Base-by-base conservation (phyloP, 1,284 basidiomycete species). In the Chiua sp. region DNA sequence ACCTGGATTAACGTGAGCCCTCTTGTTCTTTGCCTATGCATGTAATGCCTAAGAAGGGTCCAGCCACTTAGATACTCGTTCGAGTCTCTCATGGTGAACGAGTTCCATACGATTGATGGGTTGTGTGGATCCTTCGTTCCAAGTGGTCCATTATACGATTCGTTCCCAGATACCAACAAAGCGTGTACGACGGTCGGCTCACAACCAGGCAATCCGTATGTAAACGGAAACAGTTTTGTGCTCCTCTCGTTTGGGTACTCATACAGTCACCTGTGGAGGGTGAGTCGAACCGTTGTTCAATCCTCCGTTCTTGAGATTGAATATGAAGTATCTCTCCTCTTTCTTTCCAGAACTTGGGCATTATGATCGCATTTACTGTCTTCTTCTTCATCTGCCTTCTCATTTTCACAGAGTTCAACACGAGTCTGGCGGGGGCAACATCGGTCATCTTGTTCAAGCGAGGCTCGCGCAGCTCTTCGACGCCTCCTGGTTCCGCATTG, bases 161-260 rank as follows among this genome's bases (percentile, higher is more conserved):
- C 77, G 30, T 71, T 87, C 30, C 68, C 80, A 0, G 53, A 85
- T 4, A 70, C 64, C 1, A 87, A 90, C 64, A 83, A 86, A 71
- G 87, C 84, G 13, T 90, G 89, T 65, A 77, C 83, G 2, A 81
- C 81, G 1, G 77, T 86, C 8, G 68, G 68, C 11, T 66, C 65
- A 4, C 63, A 62, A n/a, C 61, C 62, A 18, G 67, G 70, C 10
- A 26, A 61, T 63, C 66, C 2, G 63, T 66, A 44, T 16, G 13
- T n/a, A 8, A 77, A 74, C 48, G 73, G 91, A 22, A 59, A 63
- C 20, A 10, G 18, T 22, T 79, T 77, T 13, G 67, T 84, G 0
- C 81, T 85, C 0, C 71, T 86, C 1, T 84, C 87, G 0, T 96
- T 83, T 72, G 78, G 76, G 1, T 96, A 92, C 72, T 69, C 76